Conservation (phyloP, 306 rosid species). For the Pterocarpus santalinus region DNA sequence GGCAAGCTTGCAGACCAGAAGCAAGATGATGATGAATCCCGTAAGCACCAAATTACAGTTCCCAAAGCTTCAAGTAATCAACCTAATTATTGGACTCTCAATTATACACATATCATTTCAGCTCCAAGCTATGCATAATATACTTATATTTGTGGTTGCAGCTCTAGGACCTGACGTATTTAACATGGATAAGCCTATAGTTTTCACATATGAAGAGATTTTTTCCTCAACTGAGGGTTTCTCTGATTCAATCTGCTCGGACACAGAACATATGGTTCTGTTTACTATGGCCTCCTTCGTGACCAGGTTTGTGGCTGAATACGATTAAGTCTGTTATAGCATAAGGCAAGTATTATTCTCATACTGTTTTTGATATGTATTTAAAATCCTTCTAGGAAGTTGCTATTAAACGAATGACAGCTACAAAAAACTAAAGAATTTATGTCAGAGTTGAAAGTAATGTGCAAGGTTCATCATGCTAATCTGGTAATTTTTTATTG, state of each 20-base stretch:
- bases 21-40: conserved; percentile 72
- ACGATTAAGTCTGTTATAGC: conserved; percentile 14
- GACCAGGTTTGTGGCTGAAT: conserved; percentile 76
- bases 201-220: conserved; percentile 83
- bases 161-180: conserved; percentile 74
- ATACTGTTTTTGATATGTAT: conserved; percentile 35
- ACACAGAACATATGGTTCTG: conserved; percentile 95
- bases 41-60: conserved; percentile 59
- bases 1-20: conserved; percentile 73
- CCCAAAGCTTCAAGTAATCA: conserved; percentile 78
- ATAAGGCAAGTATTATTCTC: conserved; percentile 32
- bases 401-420: conserved; percentile 96
- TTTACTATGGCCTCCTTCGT: conserved; percentile 76
- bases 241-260: conserved; percentile 93
- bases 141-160: conserved; percentile 53
- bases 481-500: conserved; percentile 75
- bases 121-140: conserved; percentile 26
- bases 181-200: conserved; percentile 83
- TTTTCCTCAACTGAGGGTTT: conserved; percentile 76
- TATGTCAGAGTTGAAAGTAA: conserved; percentile 86
- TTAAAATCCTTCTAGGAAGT: conserved; percentile 75
- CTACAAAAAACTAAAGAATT: conserved; percentile 91
- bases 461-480: conserved; percentile 96
- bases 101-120: conserved; percentile 32
- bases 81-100: conserved; percentile 27